Percentiles rank a stretch among this genome's conserved stretches.
phyloP scores from a whole-genome alignment of 2,329 filamentous ascomycete genomes.

The Colletotrichum sp. region DNA sequence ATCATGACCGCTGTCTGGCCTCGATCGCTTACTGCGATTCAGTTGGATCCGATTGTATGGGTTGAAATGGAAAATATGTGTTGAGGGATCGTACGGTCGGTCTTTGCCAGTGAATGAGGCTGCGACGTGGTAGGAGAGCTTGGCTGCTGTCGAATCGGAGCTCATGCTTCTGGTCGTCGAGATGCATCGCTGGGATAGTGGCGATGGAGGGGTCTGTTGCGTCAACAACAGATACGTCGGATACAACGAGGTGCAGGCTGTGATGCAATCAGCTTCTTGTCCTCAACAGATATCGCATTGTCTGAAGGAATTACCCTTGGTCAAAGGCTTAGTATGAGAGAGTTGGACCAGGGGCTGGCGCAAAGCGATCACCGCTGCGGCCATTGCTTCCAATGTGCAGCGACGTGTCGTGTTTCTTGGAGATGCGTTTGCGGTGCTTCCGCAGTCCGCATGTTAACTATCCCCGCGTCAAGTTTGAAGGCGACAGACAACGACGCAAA shows the following conservation, averaged over 20 bases:
- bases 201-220: not conserved
- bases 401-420: slow-evolving; percentile 15
- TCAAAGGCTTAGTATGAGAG: not conserved
- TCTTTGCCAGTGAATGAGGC: slow-evolving; percentile 80
- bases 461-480: not conserved
- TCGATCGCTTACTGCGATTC: slow-evolving; percentile 59
- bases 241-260: not conserved
- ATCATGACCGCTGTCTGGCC: slow-evolving; percentile 88
- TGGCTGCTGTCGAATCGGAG: not conserved
- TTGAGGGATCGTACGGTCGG: slow-evolving; percentile 68
- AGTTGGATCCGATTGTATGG: slow-evolving; percentile 64
- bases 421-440: slow-evolving; percentile 20
- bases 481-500: slow-evolving; percentile 1
- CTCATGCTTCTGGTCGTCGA: slow-evolving; percentile 11
- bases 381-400: slow-evolving; percentile 22
- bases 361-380: slow-evolving; percentile 15
- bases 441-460: slow-evolving; percentile 20
- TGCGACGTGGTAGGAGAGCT: slow-evolving; percentile 72
- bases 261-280: not conserved
- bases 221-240: not conserved
- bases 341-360: slow-evolving; percentile 17
- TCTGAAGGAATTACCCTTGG: not conserved
- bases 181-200: not conserved
- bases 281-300: too few species aligned
- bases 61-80: slow-evolving; percentile 76